Conservation (phyloP, 1,284 basidiomycete genomes). For the Agroathelia rolfsii region DNA sequence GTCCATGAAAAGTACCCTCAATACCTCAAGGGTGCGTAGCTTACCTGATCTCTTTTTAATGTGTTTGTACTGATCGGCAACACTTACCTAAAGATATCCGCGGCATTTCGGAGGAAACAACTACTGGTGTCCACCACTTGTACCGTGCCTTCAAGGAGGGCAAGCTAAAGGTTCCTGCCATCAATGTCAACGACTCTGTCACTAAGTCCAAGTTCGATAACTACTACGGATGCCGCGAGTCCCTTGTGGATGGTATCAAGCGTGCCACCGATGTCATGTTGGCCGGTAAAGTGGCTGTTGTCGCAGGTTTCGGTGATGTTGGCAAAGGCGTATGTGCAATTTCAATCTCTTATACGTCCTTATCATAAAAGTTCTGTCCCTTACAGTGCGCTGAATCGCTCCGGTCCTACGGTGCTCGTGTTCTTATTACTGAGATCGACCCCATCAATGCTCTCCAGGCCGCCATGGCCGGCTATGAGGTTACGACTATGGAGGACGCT, state of each 20-base stretch:
- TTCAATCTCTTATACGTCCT: conserved; percentile 2
- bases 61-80: conserved; percentile 9
- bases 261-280: conserved; percentile 99
- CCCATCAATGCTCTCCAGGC: conserved; percentile 99
- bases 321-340: conserved; percentile 82
- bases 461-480: conserved; percentile 99
- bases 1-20: conserved; percentile 97
- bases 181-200: conserved; percentile 99
- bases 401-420: conserved; percentile 92
- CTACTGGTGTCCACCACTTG: conserved; percentile 98
- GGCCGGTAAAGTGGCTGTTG: conserved; percentile 97
- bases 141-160: conserved; percentile 97
- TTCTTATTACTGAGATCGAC: conserved; percentile 96
- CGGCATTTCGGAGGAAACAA: conserved; percentile 98
- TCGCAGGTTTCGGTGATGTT: conserved; percentile 98
- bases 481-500: conserved; percentile 97
- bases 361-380: conserved; percentile 10
- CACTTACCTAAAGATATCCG: conserved; percentile 54
- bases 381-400: conserved; percentile 92
- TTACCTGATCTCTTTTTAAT: conserved; percentile 1
- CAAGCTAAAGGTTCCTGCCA: conserved; percentile 94
- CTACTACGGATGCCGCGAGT: conserved; percentile 98
- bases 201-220: conserved; percentile 99
- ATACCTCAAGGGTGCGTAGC: conserved; percentile 55
- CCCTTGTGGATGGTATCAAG: conserved; percentile 99